These are phyloP conservation scores for Fraxinus xanthoxyloides DNA, from an alignment of 305 asterid genomes.

Conservation along the genomic window DNA sequence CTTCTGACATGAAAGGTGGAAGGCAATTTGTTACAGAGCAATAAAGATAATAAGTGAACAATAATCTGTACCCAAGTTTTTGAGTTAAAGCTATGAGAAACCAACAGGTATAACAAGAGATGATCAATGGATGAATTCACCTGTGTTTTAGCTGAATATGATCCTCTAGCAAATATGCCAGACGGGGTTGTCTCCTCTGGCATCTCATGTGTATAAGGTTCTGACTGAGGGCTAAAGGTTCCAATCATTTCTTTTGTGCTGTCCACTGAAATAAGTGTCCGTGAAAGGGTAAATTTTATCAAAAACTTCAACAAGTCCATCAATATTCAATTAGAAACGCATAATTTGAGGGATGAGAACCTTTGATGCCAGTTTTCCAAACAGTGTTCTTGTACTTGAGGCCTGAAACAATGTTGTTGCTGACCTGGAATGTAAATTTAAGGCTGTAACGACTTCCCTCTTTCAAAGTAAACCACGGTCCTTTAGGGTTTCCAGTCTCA, in stretches of 20 bases:
- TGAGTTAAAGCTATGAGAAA: neutral
- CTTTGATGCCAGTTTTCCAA: constrained; percentile 59
- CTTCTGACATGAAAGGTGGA: neutral
- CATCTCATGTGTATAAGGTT: constrained; percentile 54
- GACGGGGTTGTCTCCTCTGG: constrained; percentile 72
- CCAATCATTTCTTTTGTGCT: constrained; percentile 57
- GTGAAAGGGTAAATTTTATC: neutral
- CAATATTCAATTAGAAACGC: neutral
- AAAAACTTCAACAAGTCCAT: neutral
- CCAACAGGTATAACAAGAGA: neutral
- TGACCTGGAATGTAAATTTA: constrained; percentile 43
- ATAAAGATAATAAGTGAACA: neutral
- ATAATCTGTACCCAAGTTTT: neutral
- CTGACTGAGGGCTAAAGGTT: constrained; percentile 58
- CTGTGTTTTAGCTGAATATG: constrained; percentile 80
- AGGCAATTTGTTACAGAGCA: neutral
- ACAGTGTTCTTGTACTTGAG: constrained; percentile 54
- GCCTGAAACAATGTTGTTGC: constrained; percentile 55
- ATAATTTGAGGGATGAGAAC: constrained; percentile 17
- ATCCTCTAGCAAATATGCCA: constrained; percentile 76
- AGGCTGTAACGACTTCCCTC: constrained; percentile 53
- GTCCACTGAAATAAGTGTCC: constrained; percentile 37
- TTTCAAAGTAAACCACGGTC: constrained; percentile 56
- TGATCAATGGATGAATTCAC: constrained; percentile 20
- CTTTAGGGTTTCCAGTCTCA: constrained; percentile 44